Percentiles rank a stretch among this genome's conserved stretches.
phyloP scores from a whole-genome alignment of 169 alveolate species.

The Besnoitia besnoiti region DNA sequence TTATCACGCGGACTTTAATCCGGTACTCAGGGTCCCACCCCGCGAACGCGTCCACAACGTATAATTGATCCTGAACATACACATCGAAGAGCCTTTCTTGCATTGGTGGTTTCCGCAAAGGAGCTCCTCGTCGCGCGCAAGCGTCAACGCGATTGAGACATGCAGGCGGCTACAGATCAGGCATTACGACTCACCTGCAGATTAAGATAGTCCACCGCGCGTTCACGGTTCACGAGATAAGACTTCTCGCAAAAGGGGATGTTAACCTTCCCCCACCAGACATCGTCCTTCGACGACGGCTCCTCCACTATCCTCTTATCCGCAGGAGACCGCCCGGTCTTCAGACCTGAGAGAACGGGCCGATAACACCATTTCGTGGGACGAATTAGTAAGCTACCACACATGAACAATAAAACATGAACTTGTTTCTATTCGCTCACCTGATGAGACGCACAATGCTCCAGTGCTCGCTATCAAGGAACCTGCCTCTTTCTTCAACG shows the following conservation, averaged over 20 bases:
- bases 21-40: constrained; percentile 96
- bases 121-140: too few species aligned
- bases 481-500: constrained; percentile 80
- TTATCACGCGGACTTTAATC: constrained; percentile 85
- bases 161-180: too few species aligned
- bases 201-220: constrained; percentile 94
- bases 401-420: too few species aligned
- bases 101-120: too few species aligned
- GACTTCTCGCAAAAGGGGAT: constrained; percentile 89
- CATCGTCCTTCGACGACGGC: constrained; percentile 77
- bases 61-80: constrained; percentile 80
- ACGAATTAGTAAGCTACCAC: neutral
- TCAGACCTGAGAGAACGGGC: constrained; percentile 72
- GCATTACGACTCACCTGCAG: constrained; percentile 64
- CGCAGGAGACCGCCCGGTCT: constrained; percentile 92
- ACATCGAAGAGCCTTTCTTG: neutral
- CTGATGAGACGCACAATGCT: constrained; percentile 85
- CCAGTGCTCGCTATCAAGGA: constrained; percentile 85
- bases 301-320: constrained; percentile 93
- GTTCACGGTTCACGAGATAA: constrained; percentile 86
- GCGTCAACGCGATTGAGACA: too few species aligned
- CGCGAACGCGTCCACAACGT: constrained; percentile 96
- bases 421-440: constrained; percentile 39
- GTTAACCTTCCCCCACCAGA: constrained; percentile 97
- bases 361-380: neutral